phyloP scores from a whole-genome alignment of 2,329 filamentous ascomycete genomes.

The Mollisiaceae sp. region DNA sequence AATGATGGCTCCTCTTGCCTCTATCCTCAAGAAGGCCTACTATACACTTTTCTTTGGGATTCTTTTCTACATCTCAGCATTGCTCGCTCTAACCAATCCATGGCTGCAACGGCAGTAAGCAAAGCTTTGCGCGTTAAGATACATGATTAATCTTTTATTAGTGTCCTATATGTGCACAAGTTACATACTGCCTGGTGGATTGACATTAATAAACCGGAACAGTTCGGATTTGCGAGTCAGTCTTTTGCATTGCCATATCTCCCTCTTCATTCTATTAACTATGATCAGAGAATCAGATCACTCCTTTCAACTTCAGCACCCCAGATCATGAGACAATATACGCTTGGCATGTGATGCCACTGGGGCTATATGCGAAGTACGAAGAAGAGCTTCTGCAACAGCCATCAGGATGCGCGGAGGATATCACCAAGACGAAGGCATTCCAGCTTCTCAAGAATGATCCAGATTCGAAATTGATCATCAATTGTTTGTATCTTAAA shows the following conservation, averaged over 20 bases:
- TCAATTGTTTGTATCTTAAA: conserved; percentile 59
- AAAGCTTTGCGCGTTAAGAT: neutral
- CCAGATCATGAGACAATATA: conserved; percentile 79
- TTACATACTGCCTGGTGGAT: conserved; percentile 74
- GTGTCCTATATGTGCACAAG: conserved; percentile 83
- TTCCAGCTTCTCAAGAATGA: conserved; percentile 68
- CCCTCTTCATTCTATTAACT: conserved; percentile 10
- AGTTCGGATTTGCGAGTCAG: conserved; percentile 85
- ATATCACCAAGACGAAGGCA: conserved; percentile 61
- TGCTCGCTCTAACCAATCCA: conserved; percentile 70
- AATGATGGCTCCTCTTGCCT: conserved; percentile 43
- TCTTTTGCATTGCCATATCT: conserved; percentile 18
- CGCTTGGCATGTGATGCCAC: conserved; percentile 87
- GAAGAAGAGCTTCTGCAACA: conserved; percentile 65
- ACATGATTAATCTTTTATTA: conserved; percentile 13
- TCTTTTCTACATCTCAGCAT: conserved; percentile 67
- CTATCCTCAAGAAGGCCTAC: conserved; percentile 51
- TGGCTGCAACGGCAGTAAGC: conserved; percentile 81
- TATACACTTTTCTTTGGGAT: conserved; percentile 63
- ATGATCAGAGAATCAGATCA: conserved; percentile 77
- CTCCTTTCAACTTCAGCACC: conserved; percentile 79
- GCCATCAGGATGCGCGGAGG: conserved; percentile 45
- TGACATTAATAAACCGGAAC: conserved; percentile 76
- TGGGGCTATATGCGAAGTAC: conserved; percentile 76
- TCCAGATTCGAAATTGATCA: conserved; percentile 64